Conservation (phyloP, 1,284 basidiomycete species). For the Xanthoconium separans region DNA sequence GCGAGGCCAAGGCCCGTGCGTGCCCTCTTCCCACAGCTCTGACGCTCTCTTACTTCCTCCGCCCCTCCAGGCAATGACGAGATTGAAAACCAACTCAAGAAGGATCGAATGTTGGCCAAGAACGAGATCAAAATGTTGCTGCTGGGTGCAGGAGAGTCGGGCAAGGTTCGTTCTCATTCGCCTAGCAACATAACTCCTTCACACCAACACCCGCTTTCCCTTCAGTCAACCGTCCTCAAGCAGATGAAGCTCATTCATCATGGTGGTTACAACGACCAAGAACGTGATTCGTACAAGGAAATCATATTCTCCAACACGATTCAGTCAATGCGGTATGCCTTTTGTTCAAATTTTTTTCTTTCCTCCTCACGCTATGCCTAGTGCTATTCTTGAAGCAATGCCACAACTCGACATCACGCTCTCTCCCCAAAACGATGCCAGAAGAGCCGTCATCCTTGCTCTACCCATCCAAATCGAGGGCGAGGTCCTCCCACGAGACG, state of each 20-base stretch:
- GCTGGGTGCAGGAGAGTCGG: conserved; percentile 91
- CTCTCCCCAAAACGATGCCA: conserved; percentile 69
- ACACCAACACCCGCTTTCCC: neutral
- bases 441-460: conserved; percentile 75
- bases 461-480: conserved; percentile 86
- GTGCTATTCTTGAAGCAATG: conserved; percentile 92
- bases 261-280: conserved; percentile 87
- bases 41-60: neutral
- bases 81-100: conserved; percentile 94
- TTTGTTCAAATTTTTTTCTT: neutral
- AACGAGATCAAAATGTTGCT: conserved; percentile 95
- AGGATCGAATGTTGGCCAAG: conserved; percentile 88
- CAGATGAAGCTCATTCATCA: conserved; percentile 97
- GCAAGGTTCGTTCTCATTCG: conserved; percentile 55
- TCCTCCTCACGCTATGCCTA: conserved; percentile 23
- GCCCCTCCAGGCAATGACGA: conserved; percentile 76
- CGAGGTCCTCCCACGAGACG: conserved; percentile 74
- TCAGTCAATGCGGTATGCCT: conserved; percentile 85
- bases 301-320: conserved; percentile 97
- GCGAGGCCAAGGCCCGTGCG: conserved; percentile 81
- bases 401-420: conserved; percentile 60
- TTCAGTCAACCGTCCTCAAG: conserved; percentile 87
- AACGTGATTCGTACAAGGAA: conserved; percentile 95
- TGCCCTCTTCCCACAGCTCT: conserved; percentile 25
- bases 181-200: neutral